A percentile compares a stretch with the other conserved stretches of the same genome.
phyloP scores from a whole-genome alignment of 257 asterid species.

The Solanum verrucosum region DNA sequence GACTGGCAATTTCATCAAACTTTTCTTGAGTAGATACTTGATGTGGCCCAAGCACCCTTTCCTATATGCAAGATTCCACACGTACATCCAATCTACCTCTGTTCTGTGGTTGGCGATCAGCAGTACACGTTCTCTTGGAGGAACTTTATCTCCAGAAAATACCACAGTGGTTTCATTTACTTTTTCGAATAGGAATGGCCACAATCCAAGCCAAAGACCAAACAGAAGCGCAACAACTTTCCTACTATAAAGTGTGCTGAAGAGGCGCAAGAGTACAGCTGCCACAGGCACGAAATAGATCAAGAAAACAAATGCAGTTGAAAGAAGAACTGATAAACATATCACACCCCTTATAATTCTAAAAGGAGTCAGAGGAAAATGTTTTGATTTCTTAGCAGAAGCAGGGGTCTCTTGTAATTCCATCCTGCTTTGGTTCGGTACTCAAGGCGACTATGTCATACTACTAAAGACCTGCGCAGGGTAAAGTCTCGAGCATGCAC shows the following conservation, averaged over 20 bases:
- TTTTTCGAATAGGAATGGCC: conserved; percentile 79
- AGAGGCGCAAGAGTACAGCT: conserved; percentile 43
- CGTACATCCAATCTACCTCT: conserved; percentile 93
- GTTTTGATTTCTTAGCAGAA: conserved; percentile 26
- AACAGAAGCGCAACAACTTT: conserved; percentile 43
- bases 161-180: conserved; percentile 61
- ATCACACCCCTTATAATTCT: conserved; percentile 48
- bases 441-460: not conserved
- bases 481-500: not conserved
- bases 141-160: conserved; percentile 66
- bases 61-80: conserved; percentile 83
- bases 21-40: conserved; percentile 70
- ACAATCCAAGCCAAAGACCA: conserved; percentile 83
- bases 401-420: not conserved
- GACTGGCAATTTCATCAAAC: conserved; percentile 77
- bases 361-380: conserved; percentile 41
- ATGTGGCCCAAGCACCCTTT: conserved; percentile 59
- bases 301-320: conserved; percentile 57
- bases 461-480: not conserved
- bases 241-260: conserved; percentile 55
- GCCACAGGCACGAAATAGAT: conserved; percentile 57
- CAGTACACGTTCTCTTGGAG: conserved; percentile 52
- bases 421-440: not conserved
- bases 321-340: conserved; percentile 40
- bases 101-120: conserved; percentile 77